phyloP scores from a whole-genome alignment of 2,329 filamentous ascomycete species.

The Trichoderma breve region DNA sequence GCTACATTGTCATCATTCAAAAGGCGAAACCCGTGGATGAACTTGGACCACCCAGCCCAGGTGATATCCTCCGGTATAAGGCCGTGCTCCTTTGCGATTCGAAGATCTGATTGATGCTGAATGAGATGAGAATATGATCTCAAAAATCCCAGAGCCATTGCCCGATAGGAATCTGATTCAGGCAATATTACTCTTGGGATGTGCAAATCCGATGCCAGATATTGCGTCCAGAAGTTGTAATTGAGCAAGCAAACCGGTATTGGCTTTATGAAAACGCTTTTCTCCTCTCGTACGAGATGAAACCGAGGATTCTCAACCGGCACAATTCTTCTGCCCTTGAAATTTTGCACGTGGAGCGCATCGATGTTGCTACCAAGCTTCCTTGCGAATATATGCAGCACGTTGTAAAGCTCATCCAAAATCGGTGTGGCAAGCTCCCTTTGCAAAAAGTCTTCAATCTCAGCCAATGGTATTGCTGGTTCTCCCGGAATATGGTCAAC shows the following conservation, averaged over 20 bases:
- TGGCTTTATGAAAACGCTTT: background rate
- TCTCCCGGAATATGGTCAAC: background rate
- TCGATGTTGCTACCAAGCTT: background rate
- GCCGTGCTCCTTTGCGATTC: background rate
- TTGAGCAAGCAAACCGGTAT: background rate
- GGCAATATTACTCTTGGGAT: rapidly evolving
- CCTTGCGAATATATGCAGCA: background rate
- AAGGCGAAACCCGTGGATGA: background rate
- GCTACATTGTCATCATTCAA: background rate
- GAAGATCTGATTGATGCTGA: background rate
- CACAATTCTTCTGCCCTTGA: background rate
- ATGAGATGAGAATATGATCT: background rate
- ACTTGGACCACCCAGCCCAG: background rate
- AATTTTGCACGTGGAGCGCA: background rate
- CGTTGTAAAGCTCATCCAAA: background rate
- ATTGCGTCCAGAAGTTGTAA: background rate
- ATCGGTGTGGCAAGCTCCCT: background rate
- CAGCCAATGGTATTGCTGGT: background rate
- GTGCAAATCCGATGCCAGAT: background rate
- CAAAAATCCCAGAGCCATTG: background rate
- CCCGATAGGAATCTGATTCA: background rate
- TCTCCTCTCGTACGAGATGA: background rate
- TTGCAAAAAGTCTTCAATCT: background rate
- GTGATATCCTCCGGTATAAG: background rate
- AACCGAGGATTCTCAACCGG: background rate